These are phyloP conservation scores for Heliamphora exappendiculata DNA, from an alignment of 148 eudicot genomes.

Conservation along the genomic window DNA sequence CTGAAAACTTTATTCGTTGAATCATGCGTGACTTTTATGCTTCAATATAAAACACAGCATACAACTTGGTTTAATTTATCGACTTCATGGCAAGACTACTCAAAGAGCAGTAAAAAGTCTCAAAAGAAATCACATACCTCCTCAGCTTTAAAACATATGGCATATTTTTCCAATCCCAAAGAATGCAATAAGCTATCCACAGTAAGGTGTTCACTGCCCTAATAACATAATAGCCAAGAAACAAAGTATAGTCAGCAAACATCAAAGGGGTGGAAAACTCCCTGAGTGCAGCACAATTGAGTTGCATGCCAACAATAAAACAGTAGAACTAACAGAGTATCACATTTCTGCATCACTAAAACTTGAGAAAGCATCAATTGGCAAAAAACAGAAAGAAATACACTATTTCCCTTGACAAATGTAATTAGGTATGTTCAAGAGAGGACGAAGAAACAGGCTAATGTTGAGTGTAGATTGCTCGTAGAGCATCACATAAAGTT, in stretches of 20 bases:
- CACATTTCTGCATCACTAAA: background rate
- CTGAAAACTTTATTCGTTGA: background rate
- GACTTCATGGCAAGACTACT: background rate
- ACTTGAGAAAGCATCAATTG: background rate
- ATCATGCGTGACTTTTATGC: background rate
- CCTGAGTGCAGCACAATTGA: background rate
- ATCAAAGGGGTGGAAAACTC: background rate
- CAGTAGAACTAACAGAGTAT: background rate
- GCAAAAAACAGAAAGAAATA: background rate
- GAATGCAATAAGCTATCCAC: constrained; percentile 69
- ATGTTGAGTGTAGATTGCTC: background rate
- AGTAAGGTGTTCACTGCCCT: constrained; percentile 52
- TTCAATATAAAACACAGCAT: background rate
- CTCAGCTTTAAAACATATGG: constrained; percentile 72
- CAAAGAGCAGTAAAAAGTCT: background rate
- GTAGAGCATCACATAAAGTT: background rate
- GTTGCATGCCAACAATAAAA: background rate
- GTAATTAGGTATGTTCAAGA: background rate
- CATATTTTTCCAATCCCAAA: constrained; percentile 66
- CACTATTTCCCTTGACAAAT: background rate
- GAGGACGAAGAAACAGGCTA: background rate
- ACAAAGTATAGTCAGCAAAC: background rate
- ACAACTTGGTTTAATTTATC: background rate
- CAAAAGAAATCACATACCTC: constrained; percentile 41
- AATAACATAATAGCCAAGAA: constrained; percentile 18